A percentile compares a stretch with the other conserved stretches of the same genome.
Evolutionary conservation across 78 protist genomes (phyloP).

Genomic region (Isochrysis galbana): DNA sequence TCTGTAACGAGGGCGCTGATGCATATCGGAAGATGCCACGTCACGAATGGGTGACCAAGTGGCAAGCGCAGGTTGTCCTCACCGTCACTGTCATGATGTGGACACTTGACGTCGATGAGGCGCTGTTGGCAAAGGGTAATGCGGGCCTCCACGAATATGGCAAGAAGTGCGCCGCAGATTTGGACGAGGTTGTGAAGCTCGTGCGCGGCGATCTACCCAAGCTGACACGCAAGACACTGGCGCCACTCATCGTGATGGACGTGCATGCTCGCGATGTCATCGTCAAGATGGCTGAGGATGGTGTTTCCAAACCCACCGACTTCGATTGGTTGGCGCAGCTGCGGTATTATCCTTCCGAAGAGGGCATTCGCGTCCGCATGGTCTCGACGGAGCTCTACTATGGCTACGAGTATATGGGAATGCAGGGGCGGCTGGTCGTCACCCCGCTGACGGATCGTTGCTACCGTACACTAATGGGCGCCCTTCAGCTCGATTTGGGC

Average conservation of each 20-base stretch:
- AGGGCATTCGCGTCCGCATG: conserved; percentile 35
- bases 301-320: conserved; percentile 17
- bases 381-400: conserved; percentile 1
- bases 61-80: conserved; percentile 79
- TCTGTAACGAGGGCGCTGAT: not conserved
- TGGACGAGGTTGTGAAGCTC: conserved; percentile 44
- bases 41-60: conserved; percentile 67
- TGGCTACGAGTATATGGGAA: conserved; percentile 58
- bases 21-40: conserved; percentile 32
- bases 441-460: conserved; percentile 89
- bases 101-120: conserved; percentile 61
- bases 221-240: conserved; percentile 46
- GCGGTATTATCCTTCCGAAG: conserved; percentile 46
- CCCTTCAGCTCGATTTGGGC: conserved; percentile 77
- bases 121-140: conserved; percentile 26
- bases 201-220: conserved; percentile 55
- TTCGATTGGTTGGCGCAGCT: conserved; percentile 77
- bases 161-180: conserved; percentile 22
- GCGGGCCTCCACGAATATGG: conserved; percentile 1
- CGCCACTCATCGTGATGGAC: conserved; percentile 70
- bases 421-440: conserved; percentile 80
- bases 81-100: conserved; percentile 58
- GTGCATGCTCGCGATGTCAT: conserved; percentile 84
- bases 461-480: conserved; percentile 78
- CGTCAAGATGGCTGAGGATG: conserved; percentile 40